Percentiles rank a stretch among this genome's conserved stretches.
These are phyloP conservation scores for Trichosporon faecale DNA, from an alignment of 1,284 basidiomycete species.

Conservation along the genomic window DNA sequence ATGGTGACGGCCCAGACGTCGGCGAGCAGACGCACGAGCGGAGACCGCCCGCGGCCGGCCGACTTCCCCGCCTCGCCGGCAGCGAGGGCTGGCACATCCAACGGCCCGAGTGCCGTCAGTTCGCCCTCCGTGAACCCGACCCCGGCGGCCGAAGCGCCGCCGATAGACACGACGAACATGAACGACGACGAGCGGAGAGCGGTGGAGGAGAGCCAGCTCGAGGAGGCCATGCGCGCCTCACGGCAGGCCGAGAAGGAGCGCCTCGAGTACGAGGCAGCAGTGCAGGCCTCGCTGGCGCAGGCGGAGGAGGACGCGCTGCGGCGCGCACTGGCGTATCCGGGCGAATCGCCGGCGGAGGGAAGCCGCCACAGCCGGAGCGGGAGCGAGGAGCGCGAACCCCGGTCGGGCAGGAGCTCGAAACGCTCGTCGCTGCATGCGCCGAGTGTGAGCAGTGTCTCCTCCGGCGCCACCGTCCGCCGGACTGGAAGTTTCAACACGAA, in stretches of 20 bases:
- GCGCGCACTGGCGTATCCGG: neutral
- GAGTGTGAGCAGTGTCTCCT: neutral
- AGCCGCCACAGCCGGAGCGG: neutral
- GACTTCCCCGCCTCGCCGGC: conserved; percentile 16
- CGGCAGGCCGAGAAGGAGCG: conserved; percentile 37
- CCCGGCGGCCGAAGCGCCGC: conserved; percentile 6
- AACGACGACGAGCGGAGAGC: conserved; percentile 30
- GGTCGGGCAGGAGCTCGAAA: neutral
- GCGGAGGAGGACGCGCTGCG: conserved; percentile 28
- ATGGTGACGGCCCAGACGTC: neutral
- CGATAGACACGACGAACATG: neutral
- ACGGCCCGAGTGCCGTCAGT: conserved; percentile 4
- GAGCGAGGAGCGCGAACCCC: neutral
- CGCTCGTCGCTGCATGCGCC: neutral
- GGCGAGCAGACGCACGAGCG: neutral
- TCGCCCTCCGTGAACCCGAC: neutral
- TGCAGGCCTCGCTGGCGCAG: conserved; percentile 39
- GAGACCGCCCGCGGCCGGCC: conserved; percentile 14
- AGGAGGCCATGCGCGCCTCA: conserved; percentile 43
- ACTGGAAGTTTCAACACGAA: neutral
- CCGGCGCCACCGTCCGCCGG: neutral
- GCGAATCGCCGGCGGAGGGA: neutral
- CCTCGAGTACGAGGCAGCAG: conserved; percentile 42
- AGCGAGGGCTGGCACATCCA: conserved; percentile 3
- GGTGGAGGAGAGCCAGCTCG: conserved; percentile 45